A percentile compares a stretch with the other conserved stretches of the same genome.
These are phyloP conservation scores for Teunomyces stri DNA, from an alignment of 805 yeast genomes.

Conservation along the genomic window DNA sequence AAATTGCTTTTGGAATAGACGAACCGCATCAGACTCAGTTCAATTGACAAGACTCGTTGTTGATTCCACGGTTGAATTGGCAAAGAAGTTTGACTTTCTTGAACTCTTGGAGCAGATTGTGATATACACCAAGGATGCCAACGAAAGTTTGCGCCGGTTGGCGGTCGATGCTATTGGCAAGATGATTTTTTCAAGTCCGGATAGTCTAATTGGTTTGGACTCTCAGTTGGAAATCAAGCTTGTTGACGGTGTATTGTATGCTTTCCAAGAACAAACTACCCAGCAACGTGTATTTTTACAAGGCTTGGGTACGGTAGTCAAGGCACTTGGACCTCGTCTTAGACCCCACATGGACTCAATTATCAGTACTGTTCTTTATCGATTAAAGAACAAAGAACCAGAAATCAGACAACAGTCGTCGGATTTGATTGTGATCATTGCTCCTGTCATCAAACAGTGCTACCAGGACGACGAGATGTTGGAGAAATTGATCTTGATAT, in stretches of 20 bases:
- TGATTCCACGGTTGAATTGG: constrained; percentile 66
- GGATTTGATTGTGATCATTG: constrained; percentile 63
- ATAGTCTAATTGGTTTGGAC: constrained; percentile 50
- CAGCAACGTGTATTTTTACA: constrained; percentile 55
- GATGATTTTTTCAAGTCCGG: constrained; percentile 42
- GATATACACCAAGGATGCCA: constrained; percentile 68
- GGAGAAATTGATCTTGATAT: constrained; percentile 65
- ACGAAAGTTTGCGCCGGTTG: constrained; percentile 78
- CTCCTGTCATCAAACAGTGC: constrained; percentile 65
- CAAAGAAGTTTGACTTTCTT: constrained; percentile 65
- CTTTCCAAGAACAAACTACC: constrained; percentile 74
- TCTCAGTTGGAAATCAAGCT: constrained; percentile 61
- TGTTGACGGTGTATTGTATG: constrained; percentile 75
- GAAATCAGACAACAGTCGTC: constrained; percentile 83
- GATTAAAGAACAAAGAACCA: constrained; percentile 68
- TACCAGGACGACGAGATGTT: constrained; percentile 57
- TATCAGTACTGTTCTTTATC: constrained; percentile 66
- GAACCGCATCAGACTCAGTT: constrained; percentile 64
- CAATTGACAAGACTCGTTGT: constrained; percentile 59
- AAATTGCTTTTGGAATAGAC: constrained; percentile 74
- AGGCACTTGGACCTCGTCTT: constrained; percentile 59
- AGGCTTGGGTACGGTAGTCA: constrained; percentile 63
- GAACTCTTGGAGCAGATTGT: constrained; percentile 58
- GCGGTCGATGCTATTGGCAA: constrained; percentile 67
- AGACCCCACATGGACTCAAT: constrained; percentile 73